These are phyloP conservation scores for Penstemon newberryi DNA, from an alignment of 257 asterid species.

Conservation along the genomic window DNA sequence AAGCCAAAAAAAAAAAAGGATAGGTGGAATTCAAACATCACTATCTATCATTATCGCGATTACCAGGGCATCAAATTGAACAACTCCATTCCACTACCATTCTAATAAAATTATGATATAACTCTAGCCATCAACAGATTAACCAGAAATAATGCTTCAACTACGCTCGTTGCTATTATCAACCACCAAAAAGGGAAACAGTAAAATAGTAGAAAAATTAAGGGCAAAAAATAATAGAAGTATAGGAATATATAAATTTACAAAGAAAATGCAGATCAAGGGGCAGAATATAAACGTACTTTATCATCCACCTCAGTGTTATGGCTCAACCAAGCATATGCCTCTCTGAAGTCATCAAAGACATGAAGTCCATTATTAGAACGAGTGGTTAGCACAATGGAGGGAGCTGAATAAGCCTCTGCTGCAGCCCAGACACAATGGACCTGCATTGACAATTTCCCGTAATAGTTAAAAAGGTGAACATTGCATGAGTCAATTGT, in stretches of 20 bases:
- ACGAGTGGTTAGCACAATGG: conserved; percentile 88
- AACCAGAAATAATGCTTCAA: neutral
- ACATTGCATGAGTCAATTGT: conserved; percentile 11
- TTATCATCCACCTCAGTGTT: conserved; percentile 98
- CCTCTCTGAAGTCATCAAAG: conserved; percentile 99
- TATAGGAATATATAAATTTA: neutral
- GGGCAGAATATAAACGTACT: conserved; percentile 47
- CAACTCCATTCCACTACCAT: neutral
- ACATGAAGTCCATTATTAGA: conserved; percentile 90
- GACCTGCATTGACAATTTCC: conserved; percentile 48
- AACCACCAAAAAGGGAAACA: neutral
- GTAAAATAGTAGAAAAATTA: neutral
- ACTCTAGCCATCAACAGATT: neutral
- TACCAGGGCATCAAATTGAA: neutral
- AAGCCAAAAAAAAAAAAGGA: neutral
- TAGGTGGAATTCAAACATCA: neutral
- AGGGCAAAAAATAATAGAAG: conserved; percentile 2
- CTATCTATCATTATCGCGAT: neutral
- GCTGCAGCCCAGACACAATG: conserved; percentile 99
- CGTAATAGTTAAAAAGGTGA: conserved; percentile 29
- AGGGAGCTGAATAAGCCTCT: conserved; percentile 99
- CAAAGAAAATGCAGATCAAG: conserved; percentile 3
- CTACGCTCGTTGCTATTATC: neutral
- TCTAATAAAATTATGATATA: neutral
- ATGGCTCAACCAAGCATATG: conserved; percentile 97